Evolutionary conservation across 2,329 filamentous ascomycete species (phyloP).

Genomic region (Aspergillus texensis): DNA sequence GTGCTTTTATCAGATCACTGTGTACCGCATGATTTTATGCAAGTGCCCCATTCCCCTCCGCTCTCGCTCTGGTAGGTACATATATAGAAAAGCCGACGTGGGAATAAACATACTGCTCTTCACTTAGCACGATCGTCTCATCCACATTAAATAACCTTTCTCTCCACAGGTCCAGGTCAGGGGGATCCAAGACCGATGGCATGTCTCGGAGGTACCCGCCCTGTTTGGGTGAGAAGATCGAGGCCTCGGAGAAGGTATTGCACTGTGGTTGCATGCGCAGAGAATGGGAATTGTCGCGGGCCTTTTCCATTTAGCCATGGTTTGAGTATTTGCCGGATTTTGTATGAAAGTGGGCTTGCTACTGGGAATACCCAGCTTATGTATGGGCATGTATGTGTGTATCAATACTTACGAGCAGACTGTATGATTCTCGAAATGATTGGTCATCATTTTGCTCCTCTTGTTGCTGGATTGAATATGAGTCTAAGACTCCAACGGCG

Average conservation of each 20-base stretch:
- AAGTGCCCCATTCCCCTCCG: background rate
- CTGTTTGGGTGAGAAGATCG: slow-evolving; percentile 26
- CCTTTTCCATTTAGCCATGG: slow-evolving; percentile 7
- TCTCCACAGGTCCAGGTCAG: slow-evolving; percentile 69
- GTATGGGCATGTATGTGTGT: background rate
- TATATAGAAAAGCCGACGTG: background rate
- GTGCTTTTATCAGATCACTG: background rate
- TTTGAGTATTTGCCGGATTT: background rate
- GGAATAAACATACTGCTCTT: slow-evolving; percentile 64
- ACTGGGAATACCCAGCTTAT: background rate
- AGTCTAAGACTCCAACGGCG: slow-evolving; percentile 25
- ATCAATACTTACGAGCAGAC: slow-evolving; percentile 13
- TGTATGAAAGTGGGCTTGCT: slow-evolving; percentile 1
- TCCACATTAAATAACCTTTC: slow-evolving; percentile 75
- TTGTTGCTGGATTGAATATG: slow-evolving; percentile 15
- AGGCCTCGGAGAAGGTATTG: slow-evolving; percentile 16
- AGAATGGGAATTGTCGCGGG: slow-evolving; percentile 19
- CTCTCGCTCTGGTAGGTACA: background rate
- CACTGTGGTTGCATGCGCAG: slow-evolving; percentile 21
- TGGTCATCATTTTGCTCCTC: slow-evolving; percentile 18
- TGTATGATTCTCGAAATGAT: slow-evolving; percentile 21
- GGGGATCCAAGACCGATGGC: slow-evolving; percentile 66
- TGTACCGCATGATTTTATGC: background rate
- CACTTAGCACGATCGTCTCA: slow-evolving; percentile 69
- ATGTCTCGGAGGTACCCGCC: slow-evolving; percentile 35